phyloP scores from a whole-genome alignment of 345 rosid genomes.

The Eucalyptus polybractea region DNA sequence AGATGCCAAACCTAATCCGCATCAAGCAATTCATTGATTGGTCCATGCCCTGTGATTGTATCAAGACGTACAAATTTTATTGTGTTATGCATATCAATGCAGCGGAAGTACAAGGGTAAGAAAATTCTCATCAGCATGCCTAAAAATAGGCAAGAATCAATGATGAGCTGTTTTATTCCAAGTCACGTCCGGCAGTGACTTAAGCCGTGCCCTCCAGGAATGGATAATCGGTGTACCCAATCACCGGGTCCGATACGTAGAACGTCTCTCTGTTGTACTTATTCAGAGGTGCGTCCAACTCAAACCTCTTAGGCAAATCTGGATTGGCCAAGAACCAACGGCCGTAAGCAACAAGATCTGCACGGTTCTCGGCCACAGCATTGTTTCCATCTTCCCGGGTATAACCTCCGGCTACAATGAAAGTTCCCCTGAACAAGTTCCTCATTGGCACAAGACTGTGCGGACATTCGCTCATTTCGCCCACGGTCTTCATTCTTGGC shows the following conservation, averaged over 20 bases:
- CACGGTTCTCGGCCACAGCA: conserved; percentile 25
- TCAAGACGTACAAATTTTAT: not conserved
- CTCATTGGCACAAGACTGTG: conserved; percentile 42
- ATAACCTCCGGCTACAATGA: conserved; percentile 54
- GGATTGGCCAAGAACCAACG: conserved; percentile 59
- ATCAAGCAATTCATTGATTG: not conserved
- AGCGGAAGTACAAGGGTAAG: not conserved
- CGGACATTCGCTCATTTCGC: conserved; percentile 7
- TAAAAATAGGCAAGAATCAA: not conserved
- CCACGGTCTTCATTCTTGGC: conserved; percentile 32
- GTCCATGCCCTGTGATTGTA: not conserved
- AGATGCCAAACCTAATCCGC: not conserved
- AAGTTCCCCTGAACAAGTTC: conserved; percentile 55
- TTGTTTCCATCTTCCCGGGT: conserved; percentile 33
- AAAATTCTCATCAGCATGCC: not conserved
- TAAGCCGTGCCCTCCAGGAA: conserved; percentile 22
- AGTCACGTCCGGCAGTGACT: not conserved
- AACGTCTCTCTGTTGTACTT: conserved; percentile 35
- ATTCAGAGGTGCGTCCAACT: conserved; percentile 43
- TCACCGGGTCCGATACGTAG: conserved; percentile 28
- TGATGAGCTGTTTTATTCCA: not conserved
- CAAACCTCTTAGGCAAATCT: conserved; percentile 55
- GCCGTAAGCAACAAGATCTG: conserved; percentile 56
- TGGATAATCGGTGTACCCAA: conserved; percentile 72
- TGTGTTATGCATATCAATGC: not conserved